phyloP scores from a whole-genome alignment of 2,329 filamentous ascomycete species.

The Cryphonectria naterciae region DNA sequence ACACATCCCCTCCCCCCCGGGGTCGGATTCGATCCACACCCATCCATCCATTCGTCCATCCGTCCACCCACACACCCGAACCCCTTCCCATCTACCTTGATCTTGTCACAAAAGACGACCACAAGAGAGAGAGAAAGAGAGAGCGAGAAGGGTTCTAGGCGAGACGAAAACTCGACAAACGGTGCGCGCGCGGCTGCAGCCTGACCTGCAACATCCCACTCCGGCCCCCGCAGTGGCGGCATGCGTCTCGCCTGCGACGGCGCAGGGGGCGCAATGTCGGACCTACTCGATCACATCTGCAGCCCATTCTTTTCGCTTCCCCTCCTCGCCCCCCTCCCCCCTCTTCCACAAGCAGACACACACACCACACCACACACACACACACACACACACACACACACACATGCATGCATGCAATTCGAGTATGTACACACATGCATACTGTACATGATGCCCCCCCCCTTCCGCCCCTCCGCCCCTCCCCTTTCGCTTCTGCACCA shows the following conservation, averaged over 20 bases:
- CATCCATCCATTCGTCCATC: neutral
- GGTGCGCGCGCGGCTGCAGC: neutral
- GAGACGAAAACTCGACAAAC: neutral
- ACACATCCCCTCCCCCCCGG: too few species aligned
- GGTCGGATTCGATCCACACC: neutral
- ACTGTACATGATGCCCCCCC: neutral
- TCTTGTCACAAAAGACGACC: neutral
- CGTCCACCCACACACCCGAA: neutral
- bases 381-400: neutral
- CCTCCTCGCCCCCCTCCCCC: neutral
- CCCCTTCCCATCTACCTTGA: neutral
- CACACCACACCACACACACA: neutral
- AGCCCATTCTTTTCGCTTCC: neutral
- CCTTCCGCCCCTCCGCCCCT: neutral
- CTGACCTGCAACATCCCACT: constrained; percentile 4
- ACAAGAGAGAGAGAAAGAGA: neutral
- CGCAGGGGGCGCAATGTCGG: constrained; percentile 5
- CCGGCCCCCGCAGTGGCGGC: constrained; percentile 13
- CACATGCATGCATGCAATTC: neutral
- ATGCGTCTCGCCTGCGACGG: constrained; percentile 26
- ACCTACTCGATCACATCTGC: neutral
- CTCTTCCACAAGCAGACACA: neutral
- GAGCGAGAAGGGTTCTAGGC: neutral
- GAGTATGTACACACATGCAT: neutral
- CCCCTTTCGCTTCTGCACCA: neutral